phyloP scores from a whole-genome alignment of 2,329 filamentous ascomycete species.

The Colletotrichum melonis region DNA sequence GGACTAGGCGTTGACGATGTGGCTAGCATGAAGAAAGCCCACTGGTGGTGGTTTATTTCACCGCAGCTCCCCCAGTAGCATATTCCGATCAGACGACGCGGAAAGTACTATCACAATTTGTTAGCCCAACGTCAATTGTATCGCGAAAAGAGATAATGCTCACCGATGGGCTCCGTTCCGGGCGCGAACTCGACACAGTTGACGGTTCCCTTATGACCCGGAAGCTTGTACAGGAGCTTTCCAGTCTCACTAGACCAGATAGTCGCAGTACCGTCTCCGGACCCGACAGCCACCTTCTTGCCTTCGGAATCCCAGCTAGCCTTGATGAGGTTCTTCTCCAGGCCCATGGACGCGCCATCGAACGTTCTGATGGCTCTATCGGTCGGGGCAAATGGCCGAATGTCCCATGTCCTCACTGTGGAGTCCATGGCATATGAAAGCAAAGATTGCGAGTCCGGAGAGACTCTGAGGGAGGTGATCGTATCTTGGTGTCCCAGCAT shows the following conservation, averaged over 20 bases:
- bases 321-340: constrained; percentile 91
- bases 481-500: constrained; percentile 93
- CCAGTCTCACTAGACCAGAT: constrained; percentile 92
- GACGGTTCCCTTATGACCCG: constrained; percentile 93
- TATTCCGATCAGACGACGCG: constrained; percentile 87
- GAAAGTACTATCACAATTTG: constrained; percentile 75
- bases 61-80: constrained; percentile 82
- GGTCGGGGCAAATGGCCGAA: constrained; percentile 91
- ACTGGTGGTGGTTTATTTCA: constrained; percentile 4
- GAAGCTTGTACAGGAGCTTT: constrained; percentile 93
- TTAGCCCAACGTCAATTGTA: constrained; percentile 44
- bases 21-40: no score
- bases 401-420: constrained; percentile 95
- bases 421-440: constrained; percentile 95
- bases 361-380: constrained; percentile 89
- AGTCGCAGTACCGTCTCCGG: constrained; percentile 89
- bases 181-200: constrained; percentile 95
- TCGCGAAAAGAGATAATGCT: constrained; percentile 54
- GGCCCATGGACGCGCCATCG: constrained; percentile 87
- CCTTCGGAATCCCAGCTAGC: constrained; percentile 92
- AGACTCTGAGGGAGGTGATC: constrained; percentile 89
- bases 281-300: constrained; percentile 88
- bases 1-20: neutral
- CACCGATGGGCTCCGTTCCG: constrained; percentile 85
- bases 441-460: constrained; percentile 90